phyloP scores from a whole-genome alignment of 2,329 filamentous ascomycete genomes.

The Calonectria honghensis region DNA sequence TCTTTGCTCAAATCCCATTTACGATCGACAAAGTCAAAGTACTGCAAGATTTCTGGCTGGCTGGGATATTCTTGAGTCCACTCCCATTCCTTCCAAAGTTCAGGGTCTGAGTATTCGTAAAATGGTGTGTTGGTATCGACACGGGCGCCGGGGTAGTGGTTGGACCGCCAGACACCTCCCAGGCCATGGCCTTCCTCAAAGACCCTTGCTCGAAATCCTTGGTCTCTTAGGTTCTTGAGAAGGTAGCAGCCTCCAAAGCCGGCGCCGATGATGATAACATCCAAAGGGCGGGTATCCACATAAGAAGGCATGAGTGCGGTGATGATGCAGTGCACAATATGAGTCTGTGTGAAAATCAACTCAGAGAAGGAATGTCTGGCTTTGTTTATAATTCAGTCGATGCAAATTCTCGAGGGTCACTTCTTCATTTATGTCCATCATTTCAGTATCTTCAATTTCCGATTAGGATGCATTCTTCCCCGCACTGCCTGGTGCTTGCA shows the following conservation, averaged over 20 bases:
- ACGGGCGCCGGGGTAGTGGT: conserved; percentile 59
- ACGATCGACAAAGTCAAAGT: conserved; percentile 66
- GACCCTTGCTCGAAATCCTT: conserved; percentile 30
- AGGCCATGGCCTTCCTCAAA: conserved; percentile 31
- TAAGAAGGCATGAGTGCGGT: conserved; percentile 26
- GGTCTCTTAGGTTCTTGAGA: conserved; percentile 29
- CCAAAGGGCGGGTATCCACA: conserved; percentile 10
- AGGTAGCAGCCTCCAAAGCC: conserved; percentile 41
- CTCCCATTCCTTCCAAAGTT: conserved; percentile 64
- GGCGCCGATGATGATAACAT: conserved; percentile 36
- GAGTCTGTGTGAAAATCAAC: background rate
- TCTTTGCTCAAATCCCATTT: conserved; percentile 64
- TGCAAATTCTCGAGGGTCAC: background rate
- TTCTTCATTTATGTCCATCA: background rate
- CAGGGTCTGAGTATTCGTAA: conserved; percentile 52
- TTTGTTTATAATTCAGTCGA: background rate
- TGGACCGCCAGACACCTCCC: conserved; percentile 49
- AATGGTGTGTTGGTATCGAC: conserved; percentile 55
- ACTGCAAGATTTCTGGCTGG: conserved; percentile 62
- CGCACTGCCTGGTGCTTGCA: background rate
- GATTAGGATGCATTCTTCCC: background rate
- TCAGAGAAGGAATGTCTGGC: background rate
- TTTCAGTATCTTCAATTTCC: background rate
- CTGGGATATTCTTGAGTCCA: conserved; percentile 60
- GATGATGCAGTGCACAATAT: background rate